A percentile compares a stretch with the other conserved stretches of the same genome.
Evolutionary conservation across 805 yeast genomes (phyloP).

Genomic region (Lachancea meyersii): DNA sequence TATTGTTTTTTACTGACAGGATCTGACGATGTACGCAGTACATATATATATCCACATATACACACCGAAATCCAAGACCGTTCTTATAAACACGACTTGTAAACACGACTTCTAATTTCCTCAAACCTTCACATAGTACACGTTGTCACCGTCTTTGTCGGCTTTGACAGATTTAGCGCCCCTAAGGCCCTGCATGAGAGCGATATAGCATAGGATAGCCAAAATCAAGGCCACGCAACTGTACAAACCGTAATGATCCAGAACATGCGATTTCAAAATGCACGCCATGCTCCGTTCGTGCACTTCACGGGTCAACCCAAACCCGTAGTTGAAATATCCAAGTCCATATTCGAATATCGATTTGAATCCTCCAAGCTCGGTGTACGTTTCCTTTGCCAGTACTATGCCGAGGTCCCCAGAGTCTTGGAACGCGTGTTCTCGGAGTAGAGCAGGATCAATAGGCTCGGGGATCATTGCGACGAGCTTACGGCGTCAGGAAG

Average conservation of each 20-base stretch:
- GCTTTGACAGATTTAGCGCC: constrained; percentile 10
- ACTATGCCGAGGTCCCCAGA: constrained; percentile 26
- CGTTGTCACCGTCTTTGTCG: constrained; percentile 15
- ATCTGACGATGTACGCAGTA: too few relatives aligned
- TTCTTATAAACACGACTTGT: too few relatives aligned
- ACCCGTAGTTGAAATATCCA: constrained; percentile 32
- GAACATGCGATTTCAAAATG: constrained; percentile 21
- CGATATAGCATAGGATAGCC: constrained; percentile 15
- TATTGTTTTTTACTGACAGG: background rate
- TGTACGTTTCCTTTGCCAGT: constrained; percentile 25
- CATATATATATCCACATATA: too few relatives aligned
- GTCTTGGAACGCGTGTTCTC: constrained; percentile 35
- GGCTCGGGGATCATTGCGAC: constrained; percentile 32
- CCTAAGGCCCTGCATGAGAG: constrained; percentile 5
- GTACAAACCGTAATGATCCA: constrained; percentile 21
- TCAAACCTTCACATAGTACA: constrained; percentile 19
- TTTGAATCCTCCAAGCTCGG: constrained; percentile 30
- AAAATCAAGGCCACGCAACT: constrained; percentile 16
- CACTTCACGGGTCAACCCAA: constrained; percentile 20
- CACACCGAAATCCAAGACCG: too few relatives aligned
- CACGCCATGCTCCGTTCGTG: constrained; percentile 17
- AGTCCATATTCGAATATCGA: constrained; percentile 26
- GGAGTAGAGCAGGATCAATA: constrained; percentile 32
- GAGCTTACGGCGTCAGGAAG: background rate
- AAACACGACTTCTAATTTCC: too few relatives aligned